Evolutionary conservation across 768 basidiomycete species (phyloP).

Genomic region (Pulveroboletus ravenelii): DNA sequence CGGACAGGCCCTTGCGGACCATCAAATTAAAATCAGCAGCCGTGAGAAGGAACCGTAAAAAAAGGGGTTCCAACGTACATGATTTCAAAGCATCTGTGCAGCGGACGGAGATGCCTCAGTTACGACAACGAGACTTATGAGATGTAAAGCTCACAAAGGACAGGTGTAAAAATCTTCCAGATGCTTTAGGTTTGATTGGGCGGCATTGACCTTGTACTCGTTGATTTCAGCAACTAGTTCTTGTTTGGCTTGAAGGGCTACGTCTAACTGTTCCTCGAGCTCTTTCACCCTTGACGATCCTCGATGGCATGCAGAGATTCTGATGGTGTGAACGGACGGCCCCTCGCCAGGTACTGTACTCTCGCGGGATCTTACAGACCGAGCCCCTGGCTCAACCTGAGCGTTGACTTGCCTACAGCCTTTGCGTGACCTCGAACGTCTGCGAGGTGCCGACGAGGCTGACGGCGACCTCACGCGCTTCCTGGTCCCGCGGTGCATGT

Average conservation of each 20-base stretch:
- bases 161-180: constrained; percentile 65
- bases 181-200: constrained; percentile 41
- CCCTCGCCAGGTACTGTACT: neutral
- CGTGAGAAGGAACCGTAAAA: constrained; percentile 3
- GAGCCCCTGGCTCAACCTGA: neutral
- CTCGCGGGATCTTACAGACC: neutral
- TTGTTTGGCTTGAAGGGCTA: constrained; percentile 38
- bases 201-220: constrained; percentile 32
- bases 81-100: constrained; percentile 56
- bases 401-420: constrained; percentile 11
- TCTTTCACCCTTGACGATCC: constrained; percentile 36
- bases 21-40: neutral
- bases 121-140: constrained; percentile 4
- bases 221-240: constrained; percentile 39
- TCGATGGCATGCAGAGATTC: constrained; percentile 29
- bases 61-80: constrained; percentile 33
- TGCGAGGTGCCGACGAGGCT: neutral
- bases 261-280: constrained; percentile 38
- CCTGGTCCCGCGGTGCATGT: neutral
- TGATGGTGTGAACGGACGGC: neutral
- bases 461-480: constrained; percentile 9
- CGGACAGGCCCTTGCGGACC: constrained; percentile 43
- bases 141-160: constrained; percentile 43
- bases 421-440: constrained; percentile 5
- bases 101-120: constrained; percentile 9